Conservation (phyloP, 306 rosid genomes). For the Malus sylvestris region DNA sequence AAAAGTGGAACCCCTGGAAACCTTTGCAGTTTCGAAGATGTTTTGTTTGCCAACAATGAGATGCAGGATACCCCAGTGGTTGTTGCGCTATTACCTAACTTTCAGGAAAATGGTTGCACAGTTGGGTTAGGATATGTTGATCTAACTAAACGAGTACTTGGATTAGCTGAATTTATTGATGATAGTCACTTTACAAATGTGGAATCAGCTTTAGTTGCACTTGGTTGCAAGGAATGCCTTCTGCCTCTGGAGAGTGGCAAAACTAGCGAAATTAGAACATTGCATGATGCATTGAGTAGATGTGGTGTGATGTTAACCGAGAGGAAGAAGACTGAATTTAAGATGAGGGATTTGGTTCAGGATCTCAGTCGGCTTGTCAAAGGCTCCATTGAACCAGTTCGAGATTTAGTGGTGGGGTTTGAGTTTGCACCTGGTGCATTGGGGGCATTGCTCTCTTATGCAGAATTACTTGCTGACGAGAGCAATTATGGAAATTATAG, state of each 20-base stretch:
- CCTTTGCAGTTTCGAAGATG: conserved; percentile 81
- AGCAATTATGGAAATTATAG: conserved; percentile 77
- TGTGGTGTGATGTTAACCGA: conserved; percentile 91
- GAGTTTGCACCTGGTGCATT: conserved; percentile 86
- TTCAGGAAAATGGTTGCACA: conserved; percentile 69
- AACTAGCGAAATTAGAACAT: conserved; percentile 50
- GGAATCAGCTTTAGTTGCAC: conserved; percentile 89
- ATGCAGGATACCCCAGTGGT: conserved; percentile 95
- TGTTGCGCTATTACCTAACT: conserved; percentile 62
- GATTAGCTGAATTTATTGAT: conserved; percentile 85
- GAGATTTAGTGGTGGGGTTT: conserved; percentile 80
- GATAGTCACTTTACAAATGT: conserved; percentile 84
- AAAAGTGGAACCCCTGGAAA: conserved; percentile 96
- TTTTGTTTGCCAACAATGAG: conserved; percentile 88
- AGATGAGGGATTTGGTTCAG: conserved; percentile 78
- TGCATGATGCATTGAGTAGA: conserved; percentile 61
- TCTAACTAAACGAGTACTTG: conserved; percentile 79
- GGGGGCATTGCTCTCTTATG: conserved; percentile 81
- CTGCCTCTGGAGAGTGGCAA: conserved; percentile 58
- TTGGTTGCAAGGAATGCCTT: conserved; percentile 96
- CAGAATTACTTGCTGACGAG: conserved; percentile 86
- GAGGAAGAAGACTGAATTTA: conserved; percentile 80
- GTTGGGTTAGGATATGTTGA: conserved; percentile 78
- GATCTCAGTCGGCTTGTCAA: conserved; percentile 91
- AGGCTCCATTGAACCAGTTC: conserved; percentile 85